A percentile compares a stretch with the other conserved stretches of the same genome.
Evolutionary conservation across 768 basidiomycete genomes (phyloP).

Genomic region (Piloderma croceum): DNA sequence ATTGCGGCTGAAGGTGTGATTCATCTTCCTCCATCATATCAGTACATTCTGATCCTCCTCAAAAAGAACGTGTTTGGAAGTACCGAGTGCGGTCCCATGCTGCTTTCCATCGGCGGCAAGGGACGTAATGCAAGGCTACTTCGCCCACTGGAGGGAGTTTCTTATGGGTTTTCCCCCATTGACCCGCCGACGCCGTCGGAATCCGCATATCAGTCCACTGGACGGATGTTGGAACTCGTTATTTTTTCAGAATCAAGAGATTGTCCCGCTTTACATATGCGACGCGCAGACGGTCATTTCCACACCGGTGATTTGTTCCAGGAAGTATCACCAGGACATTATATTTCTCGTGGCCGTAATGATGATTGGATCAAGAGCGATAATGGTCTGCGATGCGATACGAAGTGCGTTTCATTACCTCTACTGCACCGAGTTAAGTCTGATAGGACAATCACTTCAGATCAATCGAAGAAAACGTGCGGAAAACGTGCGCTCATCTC

Average conservation of each 20-base stretch:
- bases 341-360: constrained; percentile 64
- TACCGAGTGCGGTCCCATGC: constrained; percentile 74
- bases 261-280: constrained; percentile 57
- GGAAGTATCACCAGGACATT: constrained; percentile 51
- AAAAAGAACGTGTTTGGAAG: constrained; percentile 72
- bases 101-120: constrained; percentile 52
- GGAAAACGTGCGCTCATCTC: constrained; percentile 55
- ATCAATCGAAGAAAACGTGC: constrained; percentile 74
- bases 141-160: constrained; percentile 52
- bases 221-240: constrained; percentile 60
- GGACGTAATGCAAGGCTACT: constrained; percentile 49
- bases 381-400: constrained; percentile 73
- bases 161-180: constrained; percentile 63
- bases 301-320: constrained; percentile 82
- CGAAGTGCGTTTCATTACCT: constrained; percentile 51
- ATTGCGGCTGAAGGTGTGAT: constrained; percentile 54
- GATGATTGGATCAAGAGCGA: constrained; percentile 87
- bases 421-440: background rate
- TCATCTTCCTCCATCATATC: background rate
- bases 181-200: constrained; percentile 32
- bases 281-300: constrained; percentile 61
- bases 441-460: constrained; percentile 26
- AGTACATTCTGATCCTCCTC: constrained; percentile 12
- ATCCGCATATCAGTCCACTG: constrained; percentile 48
- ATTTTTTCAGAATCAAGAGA: constrained; percentile 63